phyloP scores from a whole-genome alignment of 1,139 yeast genomes.

The Kodamaea alishanica region DNA sequence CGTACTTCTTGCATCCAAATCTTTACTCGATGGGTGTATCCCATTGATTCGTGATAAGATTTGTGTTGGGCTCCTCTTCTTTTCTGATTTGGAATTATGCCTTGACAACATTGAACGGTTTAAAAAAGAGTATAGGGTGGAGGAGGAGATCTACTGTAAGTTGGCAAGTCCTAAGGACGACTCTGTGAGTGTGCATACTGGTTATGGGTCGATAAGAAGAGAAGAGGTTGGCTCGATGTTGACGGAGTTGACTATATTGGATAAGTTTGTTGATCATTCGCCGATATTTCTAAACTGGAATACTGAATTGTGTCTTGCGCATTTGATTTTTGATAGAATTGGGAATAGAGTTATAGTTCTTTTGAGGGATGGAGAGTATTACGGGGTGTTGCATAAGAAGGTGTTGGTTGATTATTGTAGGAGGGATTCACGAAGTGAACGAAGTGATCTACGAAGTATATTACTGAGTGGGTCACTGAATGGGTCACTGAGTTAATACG shows the following conservation, averaged over 20 bases:
- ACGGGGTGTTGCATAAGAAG: slow-evolving; percentile 56
- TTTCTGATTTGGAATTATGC: slow-evolving; percentile 52
- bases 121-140: slow-evolving; percentile 24
- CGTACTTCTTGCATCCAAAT: slow-evolving; percentile 33
- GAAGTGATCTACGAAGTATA: no score
- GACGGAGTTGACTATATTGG: slow-evolving; percentile 37
- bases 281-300: slow-evolving; percentile 51
- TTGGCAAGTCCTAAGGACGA: slow-evolving; percentile 9
- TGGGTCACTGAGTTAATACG: no score
- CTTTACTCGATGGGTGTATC: slow-evolving; percentile 53
- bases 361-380: slow-evolving; percentile 46
- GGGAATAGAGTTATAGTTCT: slow-evolving; percentile 54
- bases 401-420: slow-evolving; percentile 47
- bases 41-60: slow-evolving; percentile 38
- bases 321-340: slow-evolving; percentile 51
- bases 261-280: slow-evolving; percentile 41
- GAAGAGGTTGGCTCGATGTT: slow-evolving; percentile 11
- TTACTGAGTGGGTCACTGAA: no score
- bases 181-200: slow-evolving; percentile 11
- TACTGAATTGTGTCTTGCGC: slow-evolving; percentile 52
- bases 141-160: slow-evolving; percentile 34
- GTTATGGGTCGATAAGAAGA: slow-evolving; percentile 10
- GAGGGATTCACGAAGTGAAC: slow-evolving; percentile 8
- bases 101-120: slow-evolving; percentile 44
- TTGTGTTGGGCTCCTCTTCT: slow-evolving; percentile 50